Conservation (phyloP, 1,284 basidiomycete genomes). For the Kwoniella shivajii region DNA sequence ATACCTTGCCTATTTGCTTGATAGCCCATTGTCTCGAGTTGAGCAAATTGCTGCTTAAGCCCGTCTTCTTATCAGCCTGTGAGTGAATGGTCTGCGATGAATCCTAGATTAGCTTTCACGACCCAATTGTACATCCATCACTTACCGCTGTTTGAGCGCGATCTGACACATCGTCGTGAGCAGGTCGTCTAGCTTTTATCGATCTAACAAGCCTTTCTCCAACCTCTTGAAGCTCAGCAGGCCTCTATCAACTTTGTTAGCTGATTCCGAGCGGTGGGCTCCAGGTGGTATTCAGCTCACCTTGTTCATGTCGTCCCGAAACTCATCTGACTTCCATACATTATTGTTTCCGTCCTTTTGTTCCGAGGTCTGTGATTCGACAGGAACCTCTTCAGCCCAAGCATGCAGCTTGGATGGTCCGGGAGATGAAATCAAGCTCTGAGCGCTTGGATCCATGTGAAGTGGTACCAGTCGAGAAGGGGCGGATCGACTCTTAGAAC, state of each 20-base stretch:
- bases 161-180: background rate
- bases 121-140: no score
- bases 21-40: no score
- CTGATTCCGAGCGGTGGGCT: background rate
- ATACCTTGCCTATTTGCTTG: no score
- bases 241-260: background rate
- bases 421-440: background rate
- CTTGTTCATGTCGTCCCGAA: background rate
- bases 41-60: no score
- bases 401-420: slow-evolving; percentile 1
- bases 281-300: slow-evolving; percentile 1
- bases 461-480: no score
- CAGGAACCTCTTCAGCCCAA: background rate
- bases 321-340: background rate
- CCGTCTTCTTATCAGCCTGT: no score
- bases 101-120: no score
- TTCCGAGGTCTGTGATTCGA: background rate
- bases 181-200: background rate
- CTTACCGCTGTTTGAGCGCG: no score
- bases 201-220: background rate
- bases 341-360: background rate
- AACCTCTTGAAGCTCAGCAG: background rate
- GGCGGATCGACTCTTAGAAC: no score
- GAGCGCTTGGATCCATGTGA: background rate
- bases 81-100: no score